A percentile compares a stretch with the other conserved stretches of the same genome.
Evolutionary conservation across 352 stramenopile species (phyloP).

Genomic region (Phytophthora boehmeriae): DNA sequence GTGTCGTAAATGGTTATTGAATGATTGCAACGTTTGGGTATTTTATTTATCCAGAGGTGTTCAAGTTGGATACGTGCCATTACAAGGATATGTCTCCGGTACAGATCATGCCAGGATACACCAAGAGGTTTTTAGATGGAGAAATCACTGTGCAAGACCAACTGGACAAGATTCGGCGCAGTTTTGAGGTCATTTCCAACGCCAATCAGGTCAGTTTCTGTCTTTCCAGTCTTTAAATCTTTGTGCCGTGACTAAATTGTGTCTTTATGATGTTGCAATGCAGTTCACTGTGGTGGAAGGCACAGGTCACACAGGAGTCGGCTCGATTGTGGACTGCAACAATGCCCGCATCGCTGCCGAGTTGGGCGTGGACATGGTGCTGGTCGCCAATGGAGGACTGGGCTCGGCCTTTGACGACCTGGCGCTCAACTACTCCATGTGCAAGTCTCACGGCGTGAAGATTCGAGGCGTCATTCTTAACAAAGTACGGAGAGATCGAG

Average conservation of each 20-base stretch:
- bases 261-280: constrained; percentile 1
- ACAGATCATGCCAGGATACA: constrained; percentile 96
- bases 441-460: constrained; percentile 91
- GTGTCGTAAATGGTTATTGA: background rate
- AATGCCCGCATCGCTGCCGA: constrained; percentile 95
- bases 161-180: constrained; percentile 67
- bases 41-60: constrained; percentile 83
- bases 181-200: constrained; percentile 67
- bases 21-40: constrained; percentile 14
- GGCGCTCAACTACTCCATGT: constrained; percentile 94
- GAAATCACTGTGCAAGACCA: constrained; percentile 87
- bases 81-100: constrained; percentile 97
- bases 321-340: constrained; percentile 95
- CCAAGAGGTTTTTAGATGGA: constrained; percentile 95
- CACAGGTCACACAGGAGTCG: constrained; percentile 95
- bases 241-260: background rate
- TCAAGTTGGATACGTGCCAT: constrained; percentile 90
- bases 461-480: constrained; percentile 97
- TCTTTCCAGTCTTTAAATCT: constrained; percentile 4
- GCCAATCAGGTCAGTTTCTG: constrained; percentile 56
- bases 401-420: constrained; percentile 94
- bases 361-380: constrained; percentile 93
- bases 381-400: constrained; percentile 96
- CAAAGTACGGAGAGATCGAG: constrained; percentile 89
- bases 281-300: constrained; percentile 86